Base-by-base conservation (phyloP, 768 basidiomycete species). In the Hypsizygus marmoreus region DNA sequence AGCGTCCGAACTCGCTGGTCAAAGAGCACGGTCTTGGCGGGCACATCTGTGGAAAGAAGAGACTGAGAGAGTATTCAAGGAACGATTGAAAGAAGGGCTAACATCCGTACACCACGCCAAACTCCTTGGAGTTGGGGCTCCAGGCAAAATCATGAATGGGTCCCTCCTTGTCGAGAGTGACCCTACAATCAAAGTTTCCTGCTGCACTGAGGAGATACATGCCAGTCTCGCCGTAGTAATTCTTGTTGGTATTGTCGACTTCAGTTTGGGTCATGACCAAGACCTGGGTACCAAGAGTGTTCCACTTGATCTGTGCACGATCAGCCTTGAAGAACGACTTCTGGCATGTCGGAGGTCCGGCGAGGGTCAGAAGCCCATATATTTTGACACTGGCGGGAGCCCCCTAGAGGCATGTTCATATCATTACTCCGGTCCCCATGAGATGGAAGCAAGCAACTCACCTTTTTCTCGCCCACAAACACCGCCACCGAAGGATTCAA, bases 321-420 rank as follows among this genome's bases (percentile, higher is more conserved):
- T 98, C 94, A 1, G 94, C 93, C 72, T 97, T 97, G 81, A 82
- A 97, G 66, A 98, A 98, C 6, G 82, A 86, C 73, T 98, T 98
- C 53, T 87, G 83, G 56, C 88, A 86, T 0, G 86, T 86, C 0
- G 93, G 92, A 2, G 69, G 64, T 9, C 71, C 72, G 39, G 58
- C 66, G 38, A 92, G 77, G 7, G 81, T 67, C 34, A 79, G 68
- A 37, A 98, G 75, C 43, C 84, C 80, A 63, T 86, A 93, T 41
- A 97, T 84, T 66, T 85, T 87, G 65, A 98, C 78, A 55, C 78
- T 86, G 0, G 91, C 95, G 2, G 95, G 95, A 9, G 84, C 81
- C 37, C 95, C 95, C 86, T 91, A 50, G 25, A 16, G 34, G 35
- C 12, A 37, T 30, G 16, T 30, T n/a, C n/a, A n/a, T n/a, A n/a